Percentiles rank a stretch among this genome's conserved stretches.
phyloP scores from a whole-genome alignment of 2,329 filamentous ascomycete species.

The Fusarium solani-melongenae region DNA sequence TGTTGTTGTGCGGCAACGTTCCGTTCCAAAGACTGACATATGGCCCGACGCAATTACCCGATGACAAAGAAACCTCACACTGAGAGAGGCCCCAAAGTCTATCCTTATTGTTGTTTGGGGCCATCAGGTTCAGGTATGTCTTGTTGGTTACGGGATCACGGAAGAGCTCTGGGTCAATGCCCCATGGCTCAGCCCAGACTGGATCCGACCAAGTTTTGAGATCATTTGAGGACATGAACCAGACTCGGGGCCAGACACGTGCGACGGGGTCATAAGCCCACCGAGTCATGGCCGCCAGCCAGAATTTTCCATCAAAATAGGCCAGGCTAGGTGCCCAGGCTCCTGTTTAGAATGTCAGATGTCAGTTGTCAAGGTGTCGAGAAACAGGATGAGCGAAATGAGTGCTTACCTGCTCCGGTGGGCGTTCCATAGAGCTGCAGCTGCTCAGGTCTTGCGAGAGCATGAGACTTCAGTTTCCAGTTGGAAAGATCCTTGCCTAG shows the following conservation, averaged over 20 bases:
- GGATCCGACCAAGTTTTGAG: neutral
- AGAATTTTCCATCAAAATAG: neutral
- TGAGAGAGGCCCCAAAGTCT: neutral
- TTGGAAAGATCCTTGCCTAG: neutral
- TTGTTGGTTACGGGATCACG: neutral
- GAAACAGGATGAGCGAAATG: neutral
- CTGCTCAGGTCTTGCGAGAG: neutral
- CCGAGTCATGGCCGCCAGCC: neutral
- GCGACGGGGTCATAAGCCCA: neutral
- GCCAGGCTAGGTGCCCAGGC: neutral
- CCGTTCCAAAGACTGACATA: neutral
- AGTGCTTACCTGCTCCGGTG: neutral
- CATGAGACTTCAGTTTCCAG: neutral
- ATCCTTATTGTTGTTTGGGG: neutral
- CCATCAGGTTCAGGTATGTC: neutral
- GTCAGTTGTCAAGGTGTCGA: neutral
- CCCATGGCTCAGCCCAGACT: neutral
- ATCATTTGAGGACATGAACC: neutral
- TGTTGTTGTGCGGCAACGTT: neutral
- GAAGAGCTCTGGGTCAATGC: neutral
- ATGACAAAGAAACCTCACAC: neutral
- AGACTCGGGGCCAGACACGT: neutral
- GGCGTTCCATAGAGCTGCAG: neutral
- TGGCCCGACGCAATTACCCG: neutral
- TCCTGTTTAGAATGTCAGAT: neutral